These are phyloP conservation scores for Phytophthora vignae DNA, from an alignment of 352 stramenopile species.

Conservation along the genomic window DNA sequence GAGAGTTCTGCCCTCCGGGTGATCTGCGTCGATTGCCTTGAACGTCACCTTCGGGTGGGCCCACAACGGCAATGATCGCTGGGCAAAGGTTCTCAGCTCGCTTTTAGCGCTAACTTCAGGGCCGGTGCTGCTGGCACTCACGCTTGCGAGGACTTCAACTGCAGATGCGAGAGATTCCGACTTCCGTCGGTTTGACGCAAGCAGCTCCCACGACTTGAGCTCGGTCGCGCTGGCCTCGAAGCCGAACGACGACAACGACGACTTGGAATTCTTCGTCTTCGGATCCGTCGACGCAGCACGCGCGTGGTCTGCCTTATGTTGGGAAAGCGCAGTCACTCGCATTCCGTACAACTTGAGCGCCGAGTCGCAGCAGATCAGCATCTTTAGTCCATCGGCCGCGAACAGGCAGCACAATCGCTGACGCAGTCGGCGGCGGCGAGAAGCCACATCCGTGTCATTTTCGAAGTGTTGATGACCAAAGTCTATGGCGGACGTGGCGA, in stretches of 20 bases:
- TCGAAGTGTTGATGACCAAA: conserved; percentile 63
- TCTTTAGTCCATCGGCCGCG: conserved; percentile 66
- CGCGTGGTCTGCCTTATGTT: conserved; percentile 45
- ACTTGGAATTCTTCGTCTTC: conserved; percentile 58
- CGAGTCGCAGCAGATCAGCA: conserved; percentile 70
- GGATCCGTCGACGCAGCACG: conserved; percentile 34
- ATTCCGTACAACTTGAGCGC: conserved; percentile 77
- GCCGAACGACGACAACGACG: conserved; percentile 61
- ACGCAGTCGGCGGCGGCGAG: conserved; percentile 56
- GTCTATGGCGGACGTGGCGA: conserved; percentile 72
- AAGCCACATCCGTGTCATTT: conserved; percentile 60
- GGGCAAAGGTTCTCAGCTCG: conserved; percentile 74
- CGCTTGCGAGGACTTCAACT: conserved; percentile 14
- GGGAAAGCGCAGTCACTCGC: conserved; percentile 41
- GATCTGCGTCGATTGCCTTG: conserved; percentile 57
- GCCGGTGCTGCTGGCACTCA: conserved; percentile 5
- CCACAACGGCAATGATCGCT: conserved; percentile 73
- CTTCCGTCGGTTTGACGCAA: conserved; percentile 40
- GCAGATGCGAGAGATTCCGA: conserved; percentile 28
- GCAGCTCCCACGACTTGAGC: conserved; percentile 71
- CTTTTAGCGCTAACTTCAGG: conserved; percentile 48
- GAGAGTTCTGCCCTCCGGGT: conserved; percentile 61
- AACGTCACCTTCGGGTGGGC: conserved; percentile 82
- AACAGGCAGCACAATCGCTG: conserved; percentile 76
- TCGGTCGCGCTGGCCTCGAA: conserved; percentile 72